Percentiles rank a stretch among this genome's conserved stretches.
Evolutionary conservation across 768 basidiomycete species (phyloP).

Genomic region (Rubroboletus satanas): DNA sequence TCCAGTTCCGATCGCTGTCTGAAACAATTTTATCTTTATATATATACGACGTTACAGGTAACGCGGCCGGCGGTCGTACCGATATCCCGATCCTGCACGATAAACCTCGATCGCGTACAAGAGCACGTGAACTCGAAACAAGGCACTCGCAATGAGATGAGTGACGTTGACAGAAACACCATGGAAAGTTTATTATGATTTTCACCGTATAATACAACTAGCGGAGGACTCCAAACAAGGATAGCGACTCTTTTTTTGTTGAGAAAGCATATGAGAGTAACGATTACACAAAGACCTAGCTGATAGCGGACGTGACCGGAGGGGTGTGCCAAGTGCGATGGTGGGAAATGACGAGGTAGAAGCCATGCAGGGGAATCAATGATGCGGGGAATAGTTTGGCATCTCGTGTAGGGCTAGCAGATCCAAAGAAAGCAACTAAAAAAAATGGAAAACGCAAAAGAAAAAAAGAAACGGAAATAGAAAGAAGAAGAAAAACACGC

Average conservation of each 20-base stretch:
- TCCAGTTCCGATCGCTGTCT: slow-evolving; percentile 10
- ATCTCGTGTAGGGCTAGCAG: neutral
- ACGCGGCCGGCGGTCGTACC: neutral
- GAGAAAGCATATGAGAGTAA: neutral
- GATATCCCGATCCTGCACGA: neutral
- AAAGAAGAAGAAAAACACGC: neutral
- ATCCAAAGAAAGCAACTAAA: slow-evolving; percentile 9
- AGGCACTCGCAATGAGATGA: neutral
- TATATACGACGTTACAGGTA: neutral
- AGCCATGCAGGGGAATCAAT: slow-evolving; percentile 15
- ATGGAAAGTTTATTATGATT: slow-evolving; percentile 13
- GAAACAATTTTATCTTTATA: neutral
- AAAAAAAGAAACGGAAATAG: neutral
- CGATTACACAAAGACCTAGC: slow-evolving; percentile 9
- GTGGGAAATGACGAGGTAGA: slow-evolving; percentile 15
- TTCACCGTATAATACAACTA: slow-evolving; percentile 21
- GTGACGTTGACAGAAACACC: slow-evolving; percentile 1
- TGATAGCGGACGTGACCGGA: neutral
- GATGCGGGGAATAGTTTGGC: slow-evolving; percentile 17
- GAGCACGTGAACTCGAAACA: slow-evolving; percentile 5
- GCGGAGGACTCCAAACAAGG: neutral
- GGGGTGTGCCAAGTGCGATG: slow-evolving; percentile 1
- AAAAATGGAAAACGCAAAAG: neutral
- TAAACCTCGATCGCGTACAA: neutral
- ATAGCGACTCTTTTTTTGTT: slow-evolving; percentile 7